Percentiles rank a stretch among this genome's conserved stretches.
These are phyloP conservation scores for Carex littledalei DNA, from an alignment of 176 grass and related monocot species.

Conservation along the genomic window DNA sequence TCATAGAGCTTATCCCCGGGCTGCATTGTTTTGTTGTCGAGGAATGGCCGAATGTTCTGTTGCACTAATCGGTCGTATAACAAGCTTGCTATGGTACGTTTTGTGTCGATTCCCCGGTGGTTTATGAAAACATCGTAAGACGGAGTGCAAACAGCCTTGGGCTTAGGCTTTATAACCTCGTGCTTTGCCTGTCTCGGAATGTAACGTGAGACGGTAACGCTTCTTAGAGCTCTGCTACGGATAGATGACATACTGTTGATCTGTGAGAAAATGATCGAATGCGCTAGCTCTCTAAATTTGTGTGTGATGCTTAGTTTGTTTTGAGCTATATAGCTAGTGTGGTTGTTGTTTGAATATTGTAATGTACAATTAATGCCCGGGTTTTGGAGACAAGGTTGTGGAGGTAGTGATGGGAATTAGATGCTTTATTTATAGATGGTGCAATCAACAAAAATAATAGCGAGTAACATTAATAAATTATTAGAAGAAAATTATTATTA, in stretches of 20 bases:
- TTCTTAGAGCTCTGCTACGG: constrained; percentile 1
- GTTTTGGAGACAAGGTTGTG: constrained; percentile 19
- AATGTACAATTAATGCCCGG: not conserved
- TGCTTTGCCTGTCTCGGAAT: not conserved
- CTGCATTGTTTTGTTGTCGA: constrained; percentile 65
- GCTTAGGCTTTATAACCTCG: not conserved
- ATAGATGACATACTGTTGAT: not conserved
- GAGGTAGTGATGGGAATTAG: not conserved
- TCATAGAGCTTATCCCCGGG: constrained; percentile 54
- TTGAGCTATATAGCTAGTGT: not conserved
- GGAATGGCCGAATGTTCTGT: constrained; percentile 25
- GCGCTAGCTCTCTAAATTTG: not conserved
- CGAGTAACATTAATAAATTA: not conserved
- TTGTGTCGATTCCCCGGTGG: constrained; percentile 78
- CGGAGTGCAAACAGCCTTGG: not conserved
- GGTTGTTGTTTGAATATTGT: not conserved
- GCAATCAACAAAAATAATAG: not conserved
- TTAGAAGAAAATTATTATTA: not conserved
- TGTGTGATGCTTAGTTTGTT: not conserved
- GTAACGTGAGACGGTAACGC: not conserved
- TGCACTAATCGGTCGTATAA: constrained; percentile 40
- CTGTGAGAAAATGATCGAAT: not conserved
- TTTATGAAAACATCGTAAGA: constrained; percentile 76
- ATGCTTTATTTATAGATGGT: not conserved
- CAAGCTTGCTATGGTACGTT: constrained; percentile 46